Conservation (phyloP, 1,139 yeast species). For the Taphrina deformans region DNA sequence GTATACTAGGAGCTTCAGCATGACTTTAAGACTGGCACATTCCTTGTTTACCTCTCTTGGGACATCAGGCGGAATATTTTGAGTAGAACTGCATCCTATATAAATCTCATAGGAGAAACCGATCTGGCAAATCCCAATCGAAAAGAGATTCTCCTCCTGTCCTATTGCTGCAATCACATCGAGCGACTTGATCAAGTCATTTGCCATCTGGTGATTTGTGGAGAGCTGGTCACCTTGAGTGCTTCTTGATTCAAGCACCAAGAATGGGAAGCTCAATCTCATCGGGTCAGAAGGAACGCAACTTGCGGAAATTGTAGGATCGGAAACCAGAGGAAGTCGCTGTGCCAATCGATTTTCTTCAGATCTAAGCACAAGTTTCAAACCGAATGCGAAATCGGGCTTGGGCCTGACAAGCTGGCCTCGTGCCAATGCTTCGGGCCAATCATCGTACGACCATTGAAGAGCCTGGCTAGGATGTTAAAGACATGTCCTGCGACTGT, state of each 20-base stretch:
- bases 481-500: background rate
- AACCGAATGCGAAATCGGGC: slow-evolving; percentile 5
- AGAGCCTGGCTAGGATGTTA: background rate
- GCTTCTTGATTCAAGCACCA: background rate
- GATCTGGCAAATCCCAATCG: slow-evolving; percentile 1
- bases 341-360: background rate
- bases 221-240: background rate
- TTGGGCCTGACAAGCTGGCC: slow-evolving; percentile 4
- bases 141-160: background rate
- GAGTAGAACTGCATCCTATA: background rate
- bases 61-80: background rate
- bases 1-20: background rate
- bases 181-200: background rate
- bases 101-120: background rate
- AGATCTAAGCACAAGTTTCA: background rate
- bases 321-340: background rate
- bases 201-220: background rate
- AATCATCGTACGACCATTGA: background rate
- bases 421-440: slow-evolving; percentile 4
- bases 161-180: background rate
- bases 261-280: background rate
- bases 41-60: background rate
- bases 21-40: background rate
- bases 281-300: slow-evolving; percentile 1
- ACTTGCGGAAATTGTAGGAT: background rate